Percentiles rank a stretch among this genome's conserved stretches.
Evolutionary conservation across 2,329 filamentous ascomycete species (phyloP).

Genomic region (Beauveria brongniartii): DNA sequence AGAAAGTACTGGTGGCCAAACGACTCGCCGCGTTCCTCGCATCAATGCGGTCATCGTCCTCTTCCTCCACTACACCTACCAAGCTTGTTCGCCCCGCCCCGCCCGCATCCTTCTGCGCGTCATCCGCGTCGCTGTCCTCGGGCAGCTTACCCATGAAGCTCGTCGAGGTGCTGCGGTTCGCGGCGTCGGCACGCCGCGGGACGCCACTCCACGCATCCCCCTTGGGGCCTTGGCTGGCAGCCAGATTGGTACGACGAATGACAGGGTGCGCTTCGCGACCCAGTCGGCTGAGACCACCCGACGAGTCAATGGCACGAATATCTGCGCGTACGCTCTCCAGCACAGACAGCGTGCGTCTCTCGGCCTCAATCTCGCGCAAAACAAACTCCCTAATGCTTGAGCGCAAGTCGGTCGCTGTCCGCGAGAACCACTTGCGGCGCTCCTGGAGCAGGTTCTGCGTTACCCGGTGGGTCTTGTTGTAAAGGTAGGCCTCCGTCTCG

Average conservation of each 20-base stretch:
- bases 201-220: conserved; percentile 98
- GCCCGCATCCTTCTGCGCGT: conserved; percentile 30
- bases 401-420: conserved; percentile 78
- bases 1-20: conserved; percentile 91
- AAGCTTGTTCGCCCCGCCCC: conserved; percentile 41
- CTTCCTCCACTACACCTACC: conserved; percentile 62
- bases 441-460: conserved; percentile 84
- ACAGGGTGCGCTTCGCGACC: conserved; percentile 82
- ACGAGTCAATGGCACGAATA: conserved; percentile 84
- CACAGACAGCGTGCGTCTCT: conserved; percentile 82
- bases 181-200: conserved; percentile 69
- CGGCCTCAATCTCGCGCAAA: conserved; percentile 88
- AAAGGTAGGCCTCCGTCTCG: conserved; percentile 70
- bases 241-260: conserved; percentile 64
- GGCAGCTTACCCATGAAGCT: conserved; percentile 57
- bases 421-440: conserved; percentile 81
- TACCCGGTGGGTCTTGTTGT: conserved; percentile 79
- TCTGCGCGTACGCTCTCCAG: conserved; percentile 92
- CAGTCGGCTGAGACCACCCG: conserved; percentile 80
- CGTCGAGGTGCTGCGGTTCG: conserved; percentile 68
- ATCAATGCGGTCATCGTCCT: conserved; percentile 89
- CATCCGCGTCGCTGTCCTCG: conserved; percentile 51
- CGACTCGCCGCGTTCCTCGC: conserved; percentile 91
- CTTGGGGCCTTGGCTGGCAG: conserved; percentile 87
- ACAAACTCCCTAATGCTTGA: conserved; percentile 85